Evolutionary conservation across 1,284 basidiomycete species (phyloP).

Genomic region (Porodaedalea pini): DNA sequence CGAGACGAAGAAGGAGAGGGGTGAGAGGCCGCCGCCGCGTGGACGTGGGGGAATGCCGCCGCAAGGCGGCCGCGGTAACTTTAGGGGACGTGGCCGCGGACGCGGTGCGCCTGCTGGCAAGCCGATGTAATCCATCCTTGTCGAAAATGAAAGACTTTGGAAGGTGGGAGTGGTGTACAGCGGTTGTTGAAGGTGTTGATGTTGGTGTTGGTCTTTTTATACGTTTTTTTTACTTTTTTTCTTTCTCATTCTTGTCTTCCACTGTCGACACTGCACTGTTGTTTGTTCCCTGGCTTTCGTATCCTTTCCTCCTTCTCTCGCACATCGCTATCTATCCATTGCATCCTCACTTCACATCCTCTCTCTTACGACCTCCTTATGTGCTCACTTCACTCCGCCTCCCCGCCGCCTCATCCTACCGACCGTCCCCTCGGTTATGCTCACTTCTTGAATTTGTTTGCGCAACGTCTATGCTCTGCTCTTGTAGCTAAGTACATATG

Average conservation of each 20-base stretch:
- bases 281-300: constrained; percentile 8
- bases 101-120: constrained; percentile 11
- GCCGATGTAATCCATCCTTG: not conserved
- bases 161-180: not conserved
- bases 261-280: constrained; percentile 10
- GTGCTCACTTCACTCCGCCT: not conserved
- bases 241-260: constrained; percentile 2
- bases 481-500: not conserved
- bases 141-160: not conserved
- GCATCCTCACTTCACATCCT: not conserved
- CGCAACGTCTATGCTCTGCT: not conserved
- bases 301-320: not conserved
- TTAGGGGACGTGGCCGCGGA: constrained; percentile 14
- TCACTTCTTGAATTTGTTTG: not conserved
- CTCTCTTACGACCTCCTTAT: constrained; percentile 5
- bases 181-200: not conserved
- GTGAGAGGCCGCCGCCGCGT: constrained; percentile 33
- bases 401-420: not conserved
- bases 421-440: not conserved
- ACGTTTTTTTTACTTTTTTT: constrained; percentile 4
- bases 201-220: constrained; percentile 12
- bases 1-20: constrained; percentile 49
- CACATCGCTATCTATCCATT: constrained; percentile 13
- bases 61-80: constrained; percentile 13
- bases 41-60: constrained; percentile 21